These are phyloP conservation scores for Uncinocarpus reesii DNA, from an alignment of 2,329 filamentous ascomycete species.

Conservation along the genomic window DNA sequence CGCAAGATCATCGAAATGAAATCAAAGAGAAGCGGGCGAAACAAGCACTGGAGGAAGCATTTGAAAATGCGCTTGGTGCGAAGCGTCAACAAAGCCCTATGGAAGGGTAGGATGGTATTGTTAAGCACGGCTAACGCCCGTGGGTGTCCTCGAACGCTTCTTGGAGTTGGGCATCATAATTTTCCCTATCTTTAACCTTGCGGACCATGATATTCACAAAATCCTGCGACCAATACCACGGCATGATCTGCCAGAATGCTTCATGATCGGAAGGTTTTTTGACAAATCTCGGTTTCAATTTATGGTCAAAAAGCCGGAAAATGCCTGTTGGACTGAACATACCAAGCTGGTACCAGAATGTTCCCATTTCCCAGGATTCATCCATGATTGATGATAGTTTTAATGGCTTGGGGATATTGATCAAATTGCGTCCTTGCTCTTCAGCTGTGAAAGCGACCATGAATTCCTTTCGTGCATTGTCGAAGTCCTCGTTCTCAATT, in stretches of 20 bases:
- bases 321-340: slow-evolving; percentile 20
- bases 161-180: slow-evolving; percentile 4
- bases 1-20: too few species aligned
- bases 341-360: slow-evolving; percentile 16
- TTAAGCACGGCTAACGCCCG: too few species aligned
- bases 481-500: slow-evolving; percentile 16
- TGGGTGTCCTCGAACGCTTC: slow-evolving; percentile 4
- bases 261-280: background rate
- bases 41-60: too few species aligned
- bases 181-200: background rate
- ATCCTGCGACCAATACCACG: slow-evolving; percentile 4
- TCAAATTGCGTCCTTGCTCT: background rate
- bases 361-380: slow-evolving; percentile 7
- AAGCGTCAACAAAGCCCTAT: too few species aligned
- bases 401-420: background rate
- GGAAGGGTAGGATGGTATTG: too few species aligned
- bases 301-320: slow-evolving; percentile 18
- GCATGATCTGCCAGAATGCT: background rate
- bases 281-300: background rate
- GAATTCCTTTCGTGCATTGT: slow-evolving; percentile 17
- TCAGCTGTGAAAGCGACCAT: slow-evolving; percentile 15
- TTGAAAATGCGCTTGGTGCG: too few species aligned
- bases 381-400: slow-evolving; percentile 14
- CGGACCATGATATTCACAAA: background rate
- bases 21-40: too few species aligned